Evolutionary conservation across 257 asterid species (phyloP).

Genomic region (Solanum sitiens): DNA sequence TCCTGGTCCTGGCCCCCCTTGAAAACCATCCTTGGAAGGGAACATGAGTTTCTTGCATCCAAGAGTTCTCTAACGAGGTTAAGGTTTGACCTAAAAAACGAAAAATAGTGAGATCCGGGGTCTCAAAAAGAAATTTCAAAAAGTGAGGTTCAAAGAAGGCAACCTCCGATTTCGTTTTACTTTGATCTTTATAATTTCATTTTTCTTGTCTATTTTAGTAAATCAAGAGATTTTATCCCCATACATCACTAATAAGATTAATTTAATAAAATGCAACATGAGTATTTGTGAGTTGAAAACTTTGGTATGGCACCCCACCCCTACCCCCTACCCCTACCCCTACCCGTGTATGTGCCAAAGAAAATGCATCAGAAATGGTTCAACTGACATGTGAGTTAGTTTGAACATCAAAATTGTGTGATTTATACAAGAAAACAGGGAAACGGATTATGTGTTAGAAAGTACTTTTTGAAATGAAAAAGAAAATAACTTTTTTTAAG

Average conservation of each 20-base stretch:
- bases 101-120: neutral
- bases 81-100: neutral
- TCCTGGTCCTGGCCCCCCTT: neutral
- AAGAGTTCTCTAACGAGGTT: neutral
- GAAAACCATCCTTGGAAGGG: neutral
- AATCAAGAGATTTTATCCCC: no score
- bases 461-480: neutral
- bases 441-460: neutral
- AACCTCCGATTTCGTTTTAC: neutral
- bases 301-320: neutral
- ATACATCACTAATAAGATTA: neutral
- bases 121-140: neutral
- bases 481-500: neutral
- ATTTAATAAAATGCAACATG: neutral
- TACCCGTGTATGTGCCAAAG: neutral
- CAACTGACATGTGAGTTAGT: neutral
- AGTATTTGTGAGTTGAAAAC: neutral
- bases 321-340: neutral
- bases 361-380: neutral
- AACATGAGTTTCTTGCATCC: neutral
- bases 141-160: neutral
- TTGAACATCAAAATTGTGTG: neutral
- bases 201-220: neutral
- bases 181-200: neutral
- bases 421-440: neutral